Evolutionary conservation across 2,329 filamentous ascomycete genomes (phyloP), one percentile per base, ranked within the genome.

Genomic region (Sporothrix humicola): DNA sequence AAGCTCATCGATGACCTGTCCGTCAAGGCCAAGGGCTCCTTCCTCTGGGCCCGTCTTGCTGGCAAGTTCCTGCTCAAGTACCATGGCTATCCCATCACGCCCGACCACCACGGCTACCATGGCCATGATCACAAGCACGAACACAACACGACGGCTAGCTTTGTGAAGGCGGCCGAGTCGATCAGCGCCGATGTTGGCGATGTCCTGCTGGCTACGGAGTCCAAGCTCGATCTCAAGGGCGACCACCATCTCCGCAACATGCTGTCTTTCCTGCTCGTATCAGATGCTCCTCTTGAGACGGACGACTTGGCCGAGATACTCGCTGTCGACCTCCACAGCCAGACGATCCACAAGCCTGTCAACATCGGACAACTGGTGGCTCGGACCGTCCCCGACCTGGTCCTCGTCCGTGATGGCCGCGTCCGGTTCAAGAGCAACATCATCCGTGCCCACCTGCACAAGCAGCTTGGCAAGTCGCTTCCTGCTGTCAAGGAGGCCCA

Each of bases 341-440:
- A 75, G 12, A 42, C 17, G 2, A 72, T 79, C 13, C 75, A 77
- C 23, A 59, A 75, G n/a, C 56, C 69, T 1, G 75, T 77, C 42
- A 77, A 79, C 66, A 69, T 80, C 1, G 71, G 70, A 26, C 74
- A 75, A 42, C 72, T 78, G 12, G 72, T 80, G n/a, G 68, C 76
- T 4, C 71, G 76, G 0, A 77, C 75, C 0, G 77, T 77, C n/a
- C 76, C 79, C 0, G 77, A 78, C 26, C 77, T 84, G 1, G 77
- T 82, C 1, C 77, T 81, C 12, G 79, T 83, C 5, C 78, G 81
- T 5, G 78, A 78, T 2, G 82, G 82, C 0, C 76, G 76, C 2
- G 73, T 82, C 13, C 81, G 80, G 48, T 83, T 84, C 79, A 82
- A 82, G 72, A 82, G 81, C 74, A 78, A 80, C 50, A 72, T 80